Conservation (phyloP, 495 filamentous ascomycete genomes). For the Aspergillus ellipticus region DNA sequence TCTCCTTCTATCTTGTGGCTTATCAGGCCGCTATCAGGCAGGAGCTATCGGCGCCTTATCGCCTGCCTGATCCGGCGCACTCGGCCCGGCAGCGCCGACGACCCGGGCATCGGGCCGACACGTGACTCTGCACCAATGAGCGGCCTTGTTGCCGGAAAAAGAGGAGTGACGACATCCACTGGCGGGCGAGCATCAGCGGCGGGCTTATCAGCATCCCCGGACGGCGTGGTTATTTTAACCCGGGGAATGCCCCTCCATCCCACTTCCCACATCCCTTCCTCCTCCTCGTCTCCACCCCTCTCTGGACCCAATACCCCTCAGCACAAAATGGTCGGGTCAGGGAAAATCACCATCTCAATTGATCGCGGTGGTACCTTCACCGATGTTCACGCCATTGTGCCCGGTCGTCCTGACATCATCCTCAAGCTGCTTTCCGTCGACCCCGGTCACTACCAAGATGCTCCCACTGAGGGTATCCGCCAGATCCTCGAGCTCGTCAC, state of each 20-base stretch:
- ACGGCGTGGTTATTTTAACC: slow-evolving; percentile 1
- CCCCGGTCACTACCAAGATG: slow-evolving; percentile 83
- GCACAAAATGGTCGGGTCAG: slow-evolving; percentile 27
- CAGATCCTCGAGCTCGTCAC: slow-evolving; percentile 83
- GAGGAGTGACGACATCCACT: background rate
- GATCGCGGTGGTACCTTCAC: slow-evolving; percentile 65
- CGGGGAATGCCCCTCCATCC: background rate
- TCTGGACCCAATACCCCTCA: background rate
- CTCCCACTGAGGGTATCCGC: slow-evolving; percentile 86
- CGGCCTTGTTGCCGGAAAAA: background rate
- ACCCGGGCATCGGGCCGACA: slow-evolving; percentile 30
- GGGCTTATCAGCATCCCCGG: slow-evolving; percentile 1
- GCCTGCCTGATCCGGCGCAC: background rate
- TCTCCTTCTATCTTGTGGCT: too few relatives aligned
- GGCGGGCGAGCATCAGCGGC: background rate
- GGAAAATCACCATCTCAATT: slow-evolving; percentile 43
- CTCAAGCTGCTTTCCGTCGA: slow-evolving; percentile 91
- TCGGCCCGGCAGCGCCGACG: slow-evolving; percentile 25
- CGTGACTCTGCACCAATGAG: slow-evolving; percentile 19
- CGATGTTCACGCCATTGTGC: slow-evolving; percentile 55
- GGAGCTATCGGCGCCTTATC: too few relatives aligned
- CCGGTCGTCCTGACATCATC: slow-evolving; percentile 64
- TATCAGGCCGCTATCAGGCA: too few relatives aligned
- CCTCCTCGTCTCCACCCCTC: background rate
- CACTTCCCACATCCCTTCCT: background rate